Base-by-base conservation (phyloP, 768 basidiomycete species). In the Agaricus blazei region DNA sequence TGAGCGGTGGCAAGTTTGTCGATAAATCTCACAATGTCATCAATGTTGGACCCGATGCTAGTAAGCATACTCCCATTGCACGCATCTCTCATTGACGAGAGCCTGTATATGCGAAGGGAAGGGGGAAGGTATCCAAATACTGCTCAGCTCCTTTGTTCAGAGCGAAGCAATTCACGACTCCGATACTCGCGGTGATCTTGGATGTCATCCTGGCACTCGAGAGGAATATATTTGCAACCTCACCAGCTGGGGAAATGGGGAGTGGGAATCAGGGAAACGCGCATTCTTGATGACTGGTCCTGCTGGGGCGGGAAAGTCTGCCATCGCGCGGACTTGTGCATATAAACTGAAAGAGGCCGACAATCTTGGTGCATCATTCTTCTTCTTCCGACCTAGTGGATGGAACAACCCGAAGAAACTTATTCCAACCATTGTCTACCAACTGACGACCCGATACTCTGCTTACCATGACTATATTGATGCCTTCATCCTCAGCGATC, bases 281-380 rank as follows among this genome's bases (percentile, higher is more conserved):
- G 19, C 19, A 19, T 19, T 19, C 19, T 19, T 19, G 19, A 19
- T 19, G 19, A 19, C 19, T 19, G 19, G 19, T 19, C 51, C 51
- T 4, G 51, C 51, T 4, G 51, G 51, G 24, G 51, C 41, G 2
- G 51, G 51, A n/a, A 52, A 52, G n/a, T 42, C 51, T 4, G 28
- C 51, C 3, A 31, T 52, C 9, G 51, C 51, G 12, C 51, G 34
- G 34, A 29, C 51, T 34, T 44, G 51, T 31, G 41, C 51, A 5
- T 27, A 43, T 4, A 11, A 29, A n/a, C 26, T 43, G 2, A 42
- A 40, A 23, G 41, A 42, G 15, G 14, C 11, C 3, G 19, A 43
- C 9, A 19, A n/a, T 6, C 37, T 54, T 5, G 53, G 53, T 4
- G 53, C 53, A 4, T 14, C 36, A 7, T 47, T 54, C 53, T 54